Conservation (phyloP, 257 asterid genomes). For the Nicotiana undulata region DNA sequence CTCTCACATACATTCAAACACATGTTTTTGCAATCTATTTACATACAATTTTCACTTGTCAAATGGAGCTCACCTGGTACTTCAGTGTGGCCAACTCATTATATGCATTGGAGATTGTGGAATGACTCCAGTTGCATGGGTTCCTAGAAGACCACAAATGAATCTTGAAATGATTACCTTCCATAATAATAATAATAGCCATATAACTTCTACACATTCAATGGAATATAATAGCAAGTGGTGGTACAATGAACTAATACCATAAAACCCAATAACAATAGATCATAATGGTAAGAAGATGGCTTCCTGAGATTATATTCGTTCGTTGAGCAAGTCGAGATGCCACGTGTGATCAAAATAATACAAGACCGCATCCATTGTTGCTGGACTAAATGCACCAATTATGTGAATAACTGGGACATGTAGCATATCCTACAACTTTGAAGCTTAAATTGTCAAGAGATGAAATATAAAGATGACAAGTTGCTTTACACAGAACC, state of each 20-base stretch:
- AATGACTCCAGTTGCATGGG: slow-evolving; percentile 21
- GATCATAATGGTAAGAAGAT: slow-evolving; percentile 21
- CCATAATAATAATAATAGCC: not conserved
- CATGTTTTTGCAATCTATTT: not conserved
- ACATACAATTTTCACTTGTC: not conserved
- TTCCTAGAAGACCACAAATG: slow-evolving; percentile 20
- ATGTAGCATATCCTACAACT: slow-evolving; percentile 16
- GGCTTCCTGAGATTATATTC: slow-evolving; percentile 22
- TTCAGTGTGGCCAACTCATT: slow-evolving; percentile 20
- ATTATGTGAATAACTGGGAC: slow-evolving; percentile 18
- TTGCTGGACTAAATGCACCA: slow-evolving; percentile 22
- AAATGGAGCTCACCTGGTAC: slow-evolving; percentile 11
- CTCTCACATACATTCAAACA: not conserved
- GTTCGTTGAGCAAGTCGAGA: slow-evolving; percentile 23
- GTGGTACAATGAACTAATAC: not conserved
- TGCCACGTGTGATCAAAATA: too few species aligned
- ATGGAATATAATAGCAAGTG: not conserved
- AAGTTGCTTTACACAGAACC: not conserved
- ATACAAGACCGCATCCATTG: slow-evolving; percentile 19
- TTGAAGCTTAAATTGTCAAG: not conserved
- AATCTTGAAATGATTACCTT: slow-evolving; percentile 6
- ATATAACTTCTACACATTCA: not conserved
- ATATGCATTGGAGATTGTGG: slow-evolving; percentile 27
- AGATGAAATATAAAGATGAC: not conserved
- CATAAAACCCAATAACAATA: slow-evolving; percentile 20